Base-by-base conservation (phyloP, 345 rosid genomes). In the Gossypium australe region DNA sequence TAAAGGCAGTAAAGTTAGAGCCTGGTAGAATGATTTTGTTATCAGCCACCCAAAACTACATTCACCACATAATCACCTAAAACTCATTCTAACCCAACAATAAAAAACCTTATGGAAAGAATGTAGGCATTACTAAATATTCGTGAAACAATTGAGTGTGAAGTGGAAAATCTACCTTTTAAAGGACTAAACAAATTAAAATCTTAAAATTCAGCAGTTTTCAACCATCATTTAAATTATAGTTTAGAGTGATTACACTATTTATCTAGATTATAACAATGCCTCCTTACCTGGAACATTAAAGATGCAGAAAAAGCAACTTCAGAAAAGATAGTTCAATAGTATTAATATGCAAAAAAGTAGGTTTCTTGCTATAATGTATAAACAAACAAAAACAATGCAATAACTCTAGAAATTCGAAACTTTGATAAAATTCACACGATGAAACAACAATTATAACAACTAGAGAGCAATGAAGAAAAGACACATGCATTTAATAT, bases 1-100 rank as follows among this genome's bases (percentile, higher is more conserved):
- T 34, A 43, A 49, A 76, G 67, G 69, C 60, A 75, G 56, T 29
- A 65, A 76, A 71, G 34, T 83, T 77, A 82, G 72, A 67, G 22
- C 58, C 58, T 14, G 24, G 58, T 49, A 68, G 72, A 68, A 68
- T 68, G 57, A 49, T 68, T 49, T 17, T 53, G 17, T 49, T 48
- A 68, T 24, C 22, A 16, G 29, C 59, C 41, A 49, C 24, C 22
- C 44, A 51, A 68, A 25, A 68, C 58, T 16, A 49, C 17, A 51
- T 49, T 65, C 24, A 69, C 22, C 18, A 51, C 47, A 25, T 22
- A 67, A 67, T 24, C 41, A n/a, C 27, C 45, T 51, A 51, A 34
- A 69, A 27, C 17, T 24, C 45, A 59, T 51, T 67, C 34, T 51
- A 44, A 29, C 44, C 25, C 72, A 49, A 9, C 9, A 25, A 68